These are phyloP conservation scores for Asparagopsis taxiformis DNA, from an alignment of 31 red algal species.

Conservation along the genomic window DNA sequence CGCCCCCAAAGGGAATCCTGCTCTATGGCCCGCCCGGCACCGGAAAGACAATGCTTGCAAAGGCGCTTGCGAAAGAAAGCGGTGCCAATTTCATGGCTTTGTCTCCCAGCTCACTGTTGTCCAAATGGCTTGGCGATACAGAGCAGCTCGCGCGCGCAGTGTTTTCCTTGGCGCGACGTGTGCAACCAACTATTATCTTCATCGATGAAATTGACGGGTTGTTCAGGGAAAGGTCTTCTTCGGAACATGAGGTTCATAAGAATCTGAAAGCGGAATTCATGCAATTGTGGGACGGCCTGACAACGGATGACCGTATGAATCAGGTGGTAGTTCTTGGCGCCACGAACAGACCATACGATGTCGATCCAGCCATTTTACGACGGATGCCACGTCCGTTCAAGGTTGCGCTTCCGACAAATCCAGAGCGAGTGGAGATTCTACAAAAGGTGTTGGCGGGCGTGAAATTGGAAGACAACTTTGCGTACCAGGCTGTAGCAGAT, in stretches of 20 bases:
- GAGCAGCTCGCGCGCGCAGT: constrained; percentile 87
- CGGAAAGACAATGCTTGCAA: constrained; percentile 97
- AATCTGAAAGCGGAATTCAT: constrained; percentile 98
- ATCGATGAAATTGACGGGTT: constrained; percentile 97
- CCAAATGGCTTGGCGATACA: constrained; percentile 97
- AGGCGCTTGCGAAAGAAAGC: constrained; percentile 88
- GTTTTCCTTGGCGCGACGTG: constrained; percentile 89
- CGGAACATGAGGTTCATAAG: constrained; percentile 95
- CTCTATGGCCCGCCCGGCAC: constrained; percentile 97
- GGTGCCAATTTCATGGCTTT: constrained; percentile 85
- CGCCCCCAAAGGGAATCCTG: constrained; percentile 82
- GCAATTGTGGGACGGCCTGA: constrained; percentile 97
- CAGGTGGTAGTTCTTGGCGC: constrained; percentile 92
- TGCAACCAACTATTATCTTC: constrained; percentile 96
- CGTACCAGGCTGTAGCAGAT: constrained; percentile 39
- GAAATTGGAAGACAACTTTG: constrained; percentile 43
- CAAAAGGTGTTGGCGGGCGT: constrained; percentile 57
- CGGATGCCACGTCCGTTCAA: constrained; percentile 91
- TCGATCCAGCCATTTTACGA: constrained; percentile 93
- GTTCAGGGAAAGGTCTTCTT: constrained; percentile 81
- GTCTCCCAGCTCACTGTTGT: constrained; percentile 74
- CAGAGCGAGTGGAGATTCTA: constrained; percentile 85
- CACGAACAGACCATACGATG: constrained; percentile 95
- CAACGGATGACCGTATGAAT: constrained; percentile 63
- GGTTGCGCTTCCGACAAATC: constrained; percentile 68